These are phyloP conservation scores for Hibiscus mutabilis DNA, from an alignment of 345 rosid genomes.

Conservation along the genomic window DNA sequence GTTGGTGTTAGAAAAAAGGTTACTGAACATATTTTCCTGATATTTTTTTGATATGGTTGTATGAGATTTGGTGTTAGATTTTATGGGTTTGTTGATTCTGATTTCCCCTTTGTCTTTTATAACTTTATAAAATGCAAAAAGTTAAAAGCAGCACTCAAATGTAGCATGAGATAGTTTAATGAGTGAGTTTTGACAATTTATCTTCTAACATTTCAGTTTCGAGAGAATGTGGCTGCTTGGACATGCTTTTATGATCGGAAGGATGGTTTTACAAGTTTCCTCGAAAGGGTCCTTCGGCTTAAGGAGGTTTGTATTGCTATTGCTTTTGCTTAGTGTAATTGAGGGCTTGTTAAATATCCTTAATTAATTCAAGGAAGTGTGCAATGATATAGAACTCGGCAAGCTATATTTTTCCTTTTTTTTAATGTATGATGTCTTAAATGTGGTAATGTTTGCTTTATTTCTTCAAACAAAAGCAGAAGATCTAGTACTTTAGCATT, in stretches of 20 bases:
- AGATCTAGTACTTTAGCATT: background rate
- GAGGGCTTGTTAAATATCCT: background rate
- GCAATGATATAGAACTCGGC: background rate
- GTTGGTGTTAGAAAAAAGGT: background rate
- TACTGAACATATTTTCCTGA: background rate
- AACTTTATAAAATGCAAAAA: background rate
- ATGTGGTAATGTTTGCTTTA: background rate
- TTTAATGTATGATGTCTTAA: background rate
- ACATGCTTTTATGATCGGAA: conserved; percentile 76
- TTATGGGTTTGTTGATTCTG: background rate
- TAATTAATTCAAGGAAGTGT: background rate
- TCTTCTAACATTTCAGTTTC: conserved; percentile 50
- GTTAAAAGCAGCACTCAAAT: background rate
- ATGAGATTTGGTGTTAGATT: background rate
- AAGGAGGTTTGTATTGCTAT: conserved; percentile 66
- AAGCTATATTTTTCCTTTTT: background rate
- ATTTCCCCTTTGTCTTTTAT: background rate
- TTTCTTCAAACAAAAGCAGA: background rate
- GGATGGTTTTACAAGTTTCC: conserved; percentile 65
- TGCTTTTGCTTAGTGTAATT: background rate
- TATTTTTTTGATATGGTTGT: background rate
- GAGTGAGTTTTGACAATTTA: background rate
- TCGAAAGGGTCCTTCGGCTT: conserved; percentile 69
- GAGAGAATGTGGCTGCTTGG: conserved; percentile 99
- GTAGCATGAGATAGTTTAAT: background rate